Conservation (phyloP, 345 rosid genomes). For the Excoecaria cochinchinensis region DNA sequence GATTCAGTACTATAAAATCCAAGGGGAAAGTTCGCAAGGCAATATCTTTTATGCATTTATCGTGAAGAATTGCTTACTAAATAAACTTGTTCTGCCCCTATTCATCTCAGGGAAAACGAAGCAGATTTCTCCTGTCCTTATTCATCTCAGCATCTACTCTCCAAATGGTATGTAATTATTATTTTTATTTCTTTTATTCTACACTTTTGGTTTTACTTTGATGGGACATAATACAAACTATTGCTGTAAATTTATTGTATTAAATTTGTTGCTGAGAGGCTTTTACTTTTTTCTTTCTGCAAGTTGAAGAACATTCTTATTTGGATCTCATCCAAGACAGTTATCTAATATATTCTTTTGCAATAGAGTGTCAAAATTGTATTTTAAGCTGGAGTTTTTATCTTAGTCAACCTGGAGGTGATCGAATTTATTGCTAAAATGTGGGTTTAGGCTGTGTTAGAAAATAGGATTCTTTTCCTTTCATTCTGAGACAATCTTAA, state of each 20-base stretch:
- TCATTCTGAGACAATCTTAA: constrained; percentile 56
- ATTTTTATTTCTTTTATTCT: neutral
- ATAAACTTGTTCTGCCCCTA: too few relatives aligned
- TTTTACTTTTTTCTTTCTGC: neutral
- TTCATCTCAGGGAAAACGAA: constrained; percentile 80
- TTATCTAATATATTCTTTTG: neutral
- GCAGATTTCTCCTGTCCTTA: constrained; percentile 92
- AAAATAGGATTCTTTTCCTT: constrained; percentile 22
- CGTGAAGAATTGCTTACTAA: too few relatives aligned
- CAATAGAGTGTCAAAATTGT: neutral
- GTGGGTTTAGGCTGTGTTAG: constrained; percentile 22
- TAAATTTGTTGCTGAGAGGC: neutral
- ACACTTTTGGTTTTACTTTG: too few relatives aligned
- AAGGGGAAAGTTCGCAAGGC: constrained; percentile 35
- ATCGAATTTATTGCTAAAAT: neutral
- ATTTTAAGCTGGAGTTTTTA: neutral
- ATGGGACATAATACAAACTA: too few relatives aligned
- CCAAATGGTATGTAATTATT: constrained; percentile 52
- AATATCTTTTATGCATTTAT: neutral
- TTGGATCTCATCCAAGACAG: neutral
- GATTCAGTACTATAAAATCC: constrained; percentile 24
- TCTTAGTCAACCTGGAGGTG: constrained; percentile 38
- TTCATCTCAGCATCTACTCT: constrained; percentile 92
- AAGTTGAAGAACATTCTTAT: neutral
- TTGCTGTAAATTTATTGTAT: neutral